Evolutionary conservation across 352 stramenopile genomes (phyloP).

Genomic region (Pythium plurisporium): DNA sequence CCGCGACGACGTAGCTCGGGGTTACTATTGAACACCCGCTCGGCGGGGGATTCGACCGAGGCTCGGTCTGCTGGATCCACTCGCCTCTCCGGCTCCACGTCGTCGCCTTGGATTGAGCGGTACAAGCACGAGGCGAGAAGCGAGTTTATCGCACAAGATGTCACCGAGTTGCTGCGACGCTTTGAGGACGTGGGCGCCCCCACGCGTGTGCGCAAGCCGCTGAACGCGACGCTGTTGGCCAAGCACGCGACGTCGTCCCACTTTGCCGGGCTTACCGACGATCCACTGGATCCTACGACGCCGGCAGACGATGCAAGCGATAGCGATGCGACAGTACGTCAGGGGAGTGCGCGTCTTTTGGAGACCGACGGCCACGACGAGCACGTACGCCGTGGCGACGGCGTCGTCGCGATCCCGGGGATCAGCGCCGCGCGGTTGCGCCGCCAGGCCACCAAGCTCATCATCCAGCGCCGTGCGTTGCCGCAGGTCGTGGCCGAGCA

Average conservation of each 20-base stretch:
- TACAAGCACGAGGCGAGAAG: conserved; percentile 16
- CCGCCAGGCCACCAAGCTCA: conserved; percentile 19
- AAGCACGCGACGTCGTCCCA: conserved; percentile 17
- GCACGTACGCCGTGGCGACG: conserved; percentile 13
- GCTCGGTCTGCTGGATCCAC: background rate
- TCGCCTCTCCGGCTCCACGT: background rate
- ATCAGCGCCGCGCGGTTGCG: conserved; percentile 12
- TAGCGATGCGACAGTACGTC: background rate
- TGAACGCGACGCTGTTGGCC: conserved; percentile 12
- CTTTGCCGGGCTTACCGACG: conserved; percentile 20
- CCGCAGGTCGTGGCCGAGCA: conserved; percentile 1
- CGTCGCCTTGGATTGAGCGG: conserved; percentile 17
- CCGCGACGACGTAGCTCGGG: background rate
- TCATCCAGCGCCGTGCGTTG: conserved; percentile 12
- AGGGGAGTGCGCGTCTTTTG: background rate
- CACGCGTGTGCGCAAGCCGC: conserved; percentile 7
- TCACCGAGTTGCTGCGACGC: conserved; percentile 6
- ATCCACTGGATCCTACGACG: conserved; percentile 3
- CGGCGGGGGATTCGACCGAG: background rate
- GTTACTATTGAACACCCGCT: background rate
- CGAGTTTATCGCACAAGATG: conserved; percentile 15
- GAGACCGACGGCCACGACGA: conserved; percentile 17
- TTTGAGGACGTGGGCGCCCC: conserved; percentile 10
- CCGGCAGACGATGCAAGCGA: background rate
- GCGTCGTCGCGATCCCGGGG: conserved; percentile 19